Conservation (phyloP, 495 filamentous ascomycete species). For the Melanomma pulvis-pyrius region DNA sequence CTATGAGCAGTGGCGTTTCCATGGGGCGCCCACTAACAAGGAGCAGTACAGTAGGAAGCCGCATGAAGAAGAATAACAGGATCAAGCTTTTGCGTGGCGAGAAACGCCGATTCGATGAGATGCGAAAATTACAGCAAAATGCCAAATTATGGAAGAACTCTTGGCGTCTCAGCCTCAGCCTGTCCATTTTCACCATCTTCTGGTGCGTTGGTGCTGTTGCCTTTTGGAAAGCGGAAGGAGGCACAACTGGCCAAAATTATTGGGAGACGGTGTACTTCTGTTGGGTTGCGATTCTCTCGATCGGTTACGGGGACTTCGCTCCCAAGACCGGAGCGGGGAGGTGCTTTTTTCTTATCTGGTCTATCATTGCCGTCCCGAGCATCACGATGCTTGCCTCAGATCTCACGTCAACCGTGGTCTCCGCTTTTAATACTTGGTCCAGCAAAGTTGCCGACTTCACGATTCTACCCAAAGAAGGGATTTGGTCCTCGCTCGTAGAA, state of each 20-base stretch:
- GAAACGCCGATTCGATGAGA: constrained; percentile 47
- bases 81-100: constrained; percentile 45
- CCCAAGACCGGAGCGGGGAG: constrained; percentile 46
- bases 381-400: constrained; percentile 68
- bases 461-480: constrained; percentile 57
- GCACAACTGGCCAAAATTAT: constrained; percentile 42
- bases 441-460: constrained; percentile 57
- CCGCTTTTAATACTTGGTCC: constrained; percentile 58
- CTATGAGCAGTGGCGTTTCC: neutral
- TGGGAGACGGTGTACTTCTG: constrained; percentile 49
- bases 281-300: constrained; percentile 49
- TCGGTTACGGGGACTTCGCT: constrained; percentile 49
- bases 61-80: constrained; percentile 36
- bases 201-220: constrained; percentile 49
- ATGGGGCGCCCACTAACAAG: constrained; percentile 2
- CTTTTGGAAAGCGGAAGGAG: constrained; percentile 45
- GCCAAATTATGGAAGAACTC: constrained; percentile 46
- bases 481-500: constrained; percentile 50
- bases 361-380: constrained; percentile 62
- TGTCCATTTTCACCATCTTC: constrained; percentile 43
- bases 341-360: constrained; percentile 49
- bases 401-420: constrained; percentile 63
- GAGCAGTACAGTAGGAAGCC: constrained; percentile 11
- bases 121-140: constrained; percentile 45
- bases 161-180: constrained; percentile 40